These are phyloP conservation scores for Fusarium napiforme DNA, from an alignment of 2,329 filamentous ascomycete species.

Conservation along the genomic window DNA sequence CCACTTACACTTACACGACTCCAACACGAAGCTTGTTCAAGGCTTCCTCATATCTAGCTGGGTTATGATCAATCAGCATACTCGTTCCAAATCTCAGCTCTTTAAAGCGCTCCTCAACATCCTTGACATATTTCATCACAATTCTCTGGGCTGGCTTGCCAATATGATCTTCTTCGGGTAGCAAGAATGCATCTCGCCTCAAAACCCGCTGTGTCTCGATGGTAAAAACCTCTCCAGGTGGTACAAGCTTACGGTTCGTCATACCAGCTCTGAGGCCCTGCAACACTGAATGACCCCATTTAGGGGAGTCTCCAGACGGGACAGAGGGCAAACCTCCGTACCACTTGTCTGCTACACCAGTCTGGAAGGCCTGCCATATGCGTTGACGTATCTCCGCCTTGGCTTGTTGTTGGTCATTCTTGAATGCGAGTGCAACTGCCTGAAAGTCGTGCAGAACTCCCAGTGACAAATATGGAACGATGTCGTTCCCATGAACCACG, in stretches of 20 bases:
- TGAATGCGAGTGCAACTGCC: slow-evolving; percentile 76
- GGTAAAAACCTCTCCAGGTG: slow-evolving; percentile 80
- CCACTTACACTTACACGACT: slow-evolving; percentile 52
- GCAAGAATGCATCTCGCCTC: slow-evolving; percentile 71
- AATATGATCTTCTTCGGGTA: slow-evolving; percentile 59
- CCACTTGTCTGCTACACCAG: slow-evolving; percentile 71
- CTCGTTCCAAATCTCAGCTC: slow-evolving; percentile 77
- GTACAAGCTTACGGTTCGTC: slow-evolving; percentile 75
- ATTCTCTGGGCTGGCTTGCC: slow-evolving; percentile 74
- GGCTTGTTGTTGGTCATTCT: slow-evolving; percentile 74
- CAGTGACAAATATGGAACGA: slow-evolving; percentile 78
- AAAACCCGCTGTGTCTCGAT: slow-evolving; percentile 76
- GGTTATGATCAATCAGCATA: slow-evolving; percentile 81
- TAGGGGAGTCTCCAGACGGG: slow-evolving; percentile 66
- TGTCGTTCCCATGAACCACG: slow-evolving; percentile 76
- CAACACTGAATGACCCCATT: slow-evolving; percentile 76
- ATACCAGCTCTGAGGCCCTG: slow-evolving; percentile 74
- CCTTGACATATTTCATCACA: slow-evolving; percentile 75
- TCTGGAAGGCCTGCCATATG: slow-evolving; percentile 72
- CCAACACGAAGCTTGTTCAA: slow-evolving; percentile 68
- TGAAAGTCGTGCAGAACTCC: slow-evolving; percentile 81
- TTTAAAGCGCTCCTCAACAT: slow-evolving; percentile 76
- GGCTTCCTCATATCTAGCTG: slow-evolving; percentile 77
- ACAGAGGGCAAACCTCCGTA: slow-evolving; percentile 56
- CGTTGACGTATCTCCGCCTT: slow-evolving; percentile 74